Evolutionary conservation across 352 stramenopile genomes (phyloP).

Genomic region (Globisporangium sylvaticum): DNA sequence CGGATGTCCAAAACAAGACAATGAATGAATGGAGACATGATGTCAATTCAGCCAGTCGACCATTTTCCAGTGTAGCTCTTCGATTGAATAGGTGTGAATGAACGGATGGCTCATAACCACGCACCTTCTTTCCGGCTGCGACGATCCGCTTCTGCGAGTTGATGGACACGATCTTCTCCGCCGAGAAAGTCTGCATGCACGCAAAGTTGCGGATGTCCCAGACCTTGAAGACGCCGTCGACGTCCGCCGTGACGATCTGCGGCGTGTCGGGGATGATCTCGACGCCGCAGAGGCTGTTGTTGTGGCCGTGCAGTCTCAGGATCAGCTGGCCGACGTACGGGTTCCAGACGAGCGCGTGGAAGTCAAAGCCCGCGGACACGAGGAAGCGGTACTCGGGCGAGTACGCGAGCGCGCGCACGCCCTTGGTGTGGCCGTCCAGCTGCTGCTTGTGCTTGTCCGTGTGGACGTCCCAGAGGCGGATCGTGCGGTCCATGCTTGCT

Average conservation of each 20-base stretch:
- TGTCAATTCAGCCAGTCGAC: not conserved
- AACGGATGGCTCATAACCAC: not conserved
- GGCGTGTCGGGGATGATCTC: conserved; percentile 84
- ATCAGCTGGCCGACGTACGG: conserved; percentile 89
- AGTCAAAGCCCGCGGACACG: conserved; percentile 85
- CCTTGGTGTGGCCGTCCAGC: conserved; percentile 81
- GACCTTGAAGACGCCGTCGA: conserved; percentile 83
- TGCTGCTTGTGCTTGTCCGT: conserved; percentile 84
- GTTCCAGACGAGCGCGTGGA: conserved; percentile 88
- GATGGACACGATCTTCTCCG: conserved; percentile 68
- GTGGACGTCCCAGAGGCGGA: conserved; percentile 86
- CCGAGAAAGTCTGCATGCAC: conserved; percentile 86
- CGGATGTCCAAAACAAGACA: not conserved
- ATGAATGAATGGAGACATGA: not conserved
- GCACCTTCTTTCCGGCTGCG: conserved; percentile 68
- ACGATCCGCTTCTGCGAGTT: conserved; percentile 74
- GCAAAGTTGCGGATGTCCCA: conserved; percentile 90
- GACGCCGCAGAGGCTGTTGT: conserved; percentile 80
- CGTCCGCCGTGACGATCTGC: conserved; percentile 85
- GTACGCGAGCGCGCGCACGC: conserved; percentile 76
- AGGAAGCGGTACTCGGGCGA: conserved; percentile 85
- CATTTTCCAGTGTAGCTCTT: not conserved
- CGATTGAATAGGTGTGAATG: not conserved
- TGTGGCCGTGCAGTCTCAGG: conserved; percentile 80
- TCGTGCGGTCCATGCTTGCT: conserved; percentile 86